These are phyloP conservation scores for Irpex sp. DNA, from an alignment of 1,284 basidiomycete species.

Conservation along the genomic window DNA sequence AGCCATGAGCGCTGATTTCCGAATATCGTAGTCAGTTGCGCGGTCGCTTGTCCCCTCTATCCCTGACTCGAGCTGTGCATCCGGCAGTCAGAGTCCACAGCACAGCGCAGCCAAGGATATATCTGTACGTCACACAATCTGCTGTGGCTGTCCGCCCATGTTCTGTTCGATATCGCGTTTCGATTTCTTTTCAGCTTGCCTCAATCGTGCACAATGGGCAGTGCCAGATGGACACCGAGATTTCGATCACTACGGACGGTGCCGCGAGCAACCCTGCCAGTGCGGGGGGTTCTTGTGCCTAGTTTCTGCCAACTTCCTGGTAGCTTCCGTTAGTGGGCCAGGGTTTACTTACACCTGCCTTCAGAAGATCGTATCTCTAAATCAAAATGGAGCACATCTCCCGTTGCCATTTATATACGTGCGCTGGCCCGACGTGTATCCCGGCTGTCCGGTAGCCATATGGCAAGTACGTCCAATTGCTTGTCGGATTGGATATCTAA, in stretches of 20 bases:
- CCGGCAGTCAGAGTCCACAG: background rate
- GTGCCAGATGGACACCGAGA: background rate
- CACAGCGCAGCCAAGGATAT: background rate
- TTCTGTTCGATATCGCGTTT: background rate
- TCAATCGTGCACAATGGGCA: background rate
- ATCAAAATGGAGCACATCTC: background rate
- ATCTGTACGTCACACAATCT: background rate
- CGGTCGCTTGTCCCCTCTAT: background rate
- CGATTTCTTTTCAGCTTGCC: background rate
- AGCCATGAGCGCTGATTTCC: background rate
- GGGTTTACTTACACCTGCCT: background rate
- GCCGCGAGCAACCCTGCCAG: background rate
- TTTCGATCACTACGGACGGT: background rate
- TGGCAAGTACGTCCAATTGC: background rate
- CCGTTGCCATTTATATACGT: background rate
- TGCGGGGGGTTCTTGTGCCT: background rate
- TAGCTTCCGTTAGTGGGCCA: background rate
- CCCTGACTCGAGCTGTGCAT: background rate
- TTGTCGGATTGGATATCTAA: background rate
- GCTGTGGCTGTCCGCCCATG: background rate
- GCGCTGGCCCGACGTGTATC: background rate
- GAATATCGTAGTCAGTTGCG: background rate
- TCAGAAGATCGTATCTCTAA: background rate
- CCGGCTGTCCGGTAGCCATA: background rate
- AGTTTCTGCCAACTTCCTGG: background rate